Base-by-base conservation (phyloP, 1,139 yeast species). In the Williopsis jadinii region DNA sequence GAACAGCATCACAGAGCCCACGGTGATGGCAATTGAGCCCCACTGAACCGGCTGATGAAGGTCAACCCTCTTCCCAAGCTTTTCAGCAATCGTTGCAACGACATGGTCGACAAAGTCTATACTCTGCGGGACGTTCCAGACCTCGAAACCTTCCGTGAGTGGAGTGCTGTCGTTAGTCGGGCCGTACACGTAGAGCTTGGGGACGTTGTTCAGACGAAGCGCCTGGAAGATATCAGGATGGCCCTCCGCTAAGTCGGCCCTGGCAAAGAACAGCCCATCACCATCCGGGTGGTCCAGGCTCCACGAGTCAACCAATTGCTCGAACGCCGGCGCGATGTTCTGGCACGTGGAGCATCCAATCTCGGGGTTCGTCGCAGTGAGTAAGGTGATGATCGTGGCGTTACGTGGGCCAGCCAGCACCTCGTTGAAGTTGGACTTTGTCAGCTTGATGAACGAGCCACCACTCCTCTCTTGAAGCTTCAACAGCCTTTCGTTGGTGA, bases 341-440 rank as follows among this genome's bases (percentile, higher is more conserved):
- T 67, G 55, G 70, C 99, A 92, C 46, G 86, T 69, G 2, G 70
- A 69, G 65, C 98, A 92, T 30, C 86, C 86, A 58, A 87, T 74
- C 51, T 77, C 78, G 1, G 86, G 69, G 32, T 80, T 72, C 13
- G 80, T 75, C 2, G 97, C 88, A 0, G 97, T 84, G 51, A 92
- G 65, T 41, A 84, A 69, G 26, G 85, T 71, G 14, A 85, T 55
- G 38, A 83, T 75, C 60, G 77, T 80, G 54, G 87, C 88, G 33
- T 70, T 64, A 54, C 92, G 73, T 26, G 81, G 80, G 2, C 90
- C 88, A 28, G 67, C 66, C 45, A 88, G 69, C 28, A 84, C 61
- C 32, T 66, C 61, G 49, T 75, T 71, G 58, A 71, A 84, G 55
- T 81, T 84, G 39, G 62, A 64, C 54, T 84, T 92, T 34, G 75